These are phyloP conservation scores for Piloderma croceum DNA, from an alignment of 768 basidiomycete species.

Conservation along the genomic window DNA sequence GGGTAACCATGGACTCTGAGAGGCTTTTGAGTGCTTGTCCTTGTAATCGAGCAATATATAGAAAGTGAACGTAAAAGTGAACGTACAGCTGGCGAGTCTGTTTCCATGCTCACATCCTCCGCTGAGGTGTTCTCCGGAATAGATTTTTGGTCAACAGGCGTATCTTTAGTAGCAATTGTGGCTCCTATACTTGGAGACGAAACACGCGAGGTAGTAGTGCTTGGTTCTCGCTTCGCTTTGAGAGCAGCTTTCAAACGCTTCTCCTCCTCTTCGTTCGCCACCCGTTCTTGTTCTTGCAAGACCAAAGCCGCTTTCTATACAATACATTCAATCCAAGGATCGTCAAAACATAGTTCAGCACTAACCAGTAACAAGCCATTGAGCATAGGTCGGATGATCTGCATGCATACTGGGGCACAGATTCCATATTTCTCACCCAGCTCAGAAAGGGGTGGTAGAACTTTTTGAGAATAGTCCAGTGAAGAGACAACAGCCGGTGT, in stretches of 20 bases:
- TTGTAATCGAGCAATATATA: conserved; percentile 3
- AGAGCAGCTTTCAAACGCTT: conserved; percentile 77
- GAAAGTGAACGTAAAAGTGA: conserved; percentile 15
- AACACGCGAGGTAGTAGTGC: conserved; percentile 46
- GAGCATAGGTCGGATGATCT: conserved; percentile 81
- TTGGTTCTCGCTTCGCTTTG: conserved; percentile 68
- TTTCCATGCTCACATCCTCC: conserved; percentile 51
- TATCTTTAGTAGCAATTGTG: conserved; percentile 23
- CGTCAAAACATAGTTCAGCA: conserved; percentile 5
- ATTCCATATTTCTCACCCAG: conserved; percentile 76
- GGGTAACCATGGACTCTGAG: conserved; percentile 74
- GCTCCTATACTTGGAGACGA: conserved; percentile 54
- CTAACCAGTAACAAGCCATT: conserved; percentile 57
- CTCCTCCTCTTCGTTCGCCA: conserved; percentile 71
- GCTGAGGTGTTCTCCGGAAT: conserved; percentile 19
- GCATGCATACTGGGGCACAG: conserved; percentile 86
- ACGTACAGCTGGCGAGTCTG: conserved; percentile 34
- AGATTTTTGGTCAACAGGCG: conserved; percentile 16
- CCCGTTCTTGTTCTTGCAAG: conserved; percentile 62
- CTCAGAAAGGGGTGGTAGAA: conserved; percentile 70
- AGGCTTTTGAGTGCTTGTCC: no score
- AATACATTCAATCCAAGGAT: conserved; percentile 6
- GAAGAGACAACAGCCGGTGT: conserved; percentile 61
- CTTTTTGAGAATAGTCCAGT: conserved; percentile 66
- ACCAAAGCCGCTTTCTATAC: conserved; percentile 54